A percentile compares a stretch with the other conserved stretches of the same genome.
Conservation (phyloP, 1,139 yeast species). For the Petasospora fabianii region DNA sequence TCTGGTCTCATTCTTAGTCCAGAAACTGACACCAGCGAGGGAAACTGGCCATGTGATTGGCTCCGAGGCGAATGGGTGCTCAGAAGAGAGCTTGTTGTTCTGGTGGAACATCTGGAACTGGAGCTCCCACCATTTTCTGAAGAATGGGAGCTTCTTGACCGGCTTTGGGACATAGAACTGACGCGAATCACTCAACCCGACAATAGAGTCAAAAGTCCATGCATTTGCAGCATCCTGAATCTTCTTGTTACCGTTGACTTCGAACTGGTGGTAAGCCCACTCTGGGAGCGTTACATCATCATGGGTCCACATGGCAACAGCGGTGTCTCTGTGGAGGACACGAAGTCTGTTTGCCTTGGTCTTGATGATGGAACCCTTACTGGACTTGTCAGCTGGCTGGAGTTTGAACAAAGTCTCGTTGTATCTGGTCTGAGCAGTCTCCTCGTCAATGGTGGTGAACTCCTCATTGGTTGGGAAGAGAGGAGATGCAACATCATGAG, state of each 20-base stretch:
- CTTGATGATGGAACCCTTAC: conserved; percentile 49
- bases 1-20: conserved; percentile 69
- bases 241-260: conserved; percentile 92
- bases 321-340: conserved; percentile 77
- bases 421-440: conserved; percentile 50
- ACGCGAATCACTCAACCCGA: conserved; percentile 63
- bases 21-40: conserved; percentile 89
- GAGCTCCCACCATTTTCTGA: conserved; percentile 84
- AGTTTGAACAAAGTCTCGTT: conserved; percentile 79
- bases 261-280: conserved; percentile 92
- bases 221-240: conserved; percentile 59
- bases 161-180: conserved; percentile 50
- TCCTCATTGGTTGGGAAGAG: conserved; percentile 87
- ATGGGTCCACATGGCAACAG: conserved; percentile 95
- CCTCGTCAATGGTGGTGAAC: conserved; percentile 68
- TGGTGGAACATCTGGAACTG: conserved; percentile 89
- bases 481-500: conserved; percentile 99
- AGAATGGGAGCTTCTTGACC: conserved; percentile 61
- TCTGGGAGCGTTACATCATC: conserved; percentile 79
- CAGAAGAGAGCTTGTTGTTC: conserved; percentile 79
- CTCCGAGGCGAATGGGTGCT: conserved; percentile 94
- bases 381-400: conserved; percentile 54
- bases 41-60: conserved; percentile 96
- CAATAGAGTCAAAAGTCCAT: conserved; percentile 78
- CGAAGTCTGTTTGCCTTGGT: conserved; percentile 69